Evolutionary conservation across 2,329 filamentous ascomycete genomes (phyloP), one percentile per base, ranked within the genome.

Genomic region (Colletotrichum tropicale): DNA sequence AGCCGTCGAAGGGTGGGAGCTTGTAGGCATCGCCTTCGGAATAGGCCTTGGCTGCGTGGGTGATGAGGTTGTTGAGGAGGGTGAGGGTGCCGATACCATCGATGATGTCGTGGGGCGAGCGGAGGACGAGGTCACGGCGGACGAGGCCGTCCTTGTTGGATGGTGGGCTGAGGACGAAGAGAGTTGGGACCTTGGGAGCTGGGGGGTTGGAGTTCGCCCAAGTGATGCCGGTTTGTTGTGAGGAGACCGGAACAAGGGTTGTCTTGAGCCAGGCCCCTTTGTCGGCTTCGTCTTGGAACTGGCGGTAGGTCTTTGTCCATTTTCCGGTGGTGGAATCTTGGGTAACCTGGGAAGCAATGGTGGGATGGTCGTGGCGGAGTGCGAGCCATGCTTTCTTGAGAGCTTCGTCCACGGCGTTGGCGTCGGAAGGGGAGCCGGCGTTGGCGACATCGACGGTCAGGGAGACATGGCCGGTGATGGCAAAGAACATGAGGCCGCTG

Each of bases 401-500:
- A 0, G 84, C 83, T 8, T 81, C 70, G 12, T 84, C 80, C 8
- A 86, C 70, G 3, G 76, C 36, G 0, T 77, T 71, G 10, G 78
- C 75, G 0, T 80, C 61, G 3, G 66, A 48, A 13, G 5, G 6
- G 2, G 55, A 15, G 3, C 12, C 26, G 3, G 24, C 15, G 3
- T 67, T 8, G 1, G 74, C n/a, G 4, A 83, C 66, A 0, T 58
- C n/a, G 3, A 84, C 62, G 0, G 73, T 77, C 0, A 86, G 58
- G 1, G 84, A 84, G 3, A 87, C 60, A 21, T 84, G 83, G 0
- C 84, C 85, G 0, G 86, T 86, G 6, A 88, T 86, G 3, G 83
- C 83, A 66, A 87, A 88, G 75, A 83, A 85, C 68, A 81, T 84
- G 2, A 85, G 84, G 0, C 84, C 84, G 34, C 80, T 86, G 2